Percentiles rank a stretch among this genome's conserved stretches.
Evolutionary conservation across 345 rosid species (phyloP).

Genomic region (Physaria fendleri): DNA sequence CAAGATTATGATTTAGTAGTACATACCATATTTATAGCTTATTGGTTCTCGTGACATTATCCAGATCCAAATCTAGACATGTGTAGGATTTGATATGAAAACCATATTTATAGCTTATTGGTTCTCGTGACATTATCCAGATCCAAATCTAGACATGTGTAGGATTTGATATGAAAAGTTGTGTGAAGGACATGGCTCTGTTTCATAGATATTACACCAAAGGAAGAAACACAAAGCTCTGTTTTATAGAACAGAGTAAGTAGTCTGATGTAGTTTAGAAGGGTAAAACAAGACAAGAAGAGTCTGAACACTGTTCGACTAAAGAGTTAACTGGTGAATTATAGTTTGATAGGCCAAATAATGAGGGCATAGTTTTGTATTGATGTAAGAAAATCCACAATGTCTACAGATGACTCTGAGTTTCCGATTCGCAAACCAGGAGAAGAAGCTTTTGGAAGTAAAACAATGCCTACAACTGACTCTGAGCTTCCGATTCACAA

Average conservation of each 20-base stretch:
- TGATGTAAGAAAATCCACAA: constrained; percentile 7
- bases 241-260: constrained; percentile 23
- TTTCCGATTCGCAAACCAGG: no score
- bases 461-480: no score
- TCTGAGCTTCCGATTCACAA: no score
- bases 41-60: not conserved
- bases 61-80: not conserved
- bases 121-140: not conserved
- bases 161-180: not conserved
- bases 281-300: not conserved
- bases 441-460: no score
- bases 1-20: no score
- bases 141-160: not conserved
- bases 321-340: no score
- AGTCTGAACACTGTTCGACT: no score
- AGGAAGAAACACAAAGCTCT: not conserved
- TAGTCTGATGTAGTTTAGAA: not conserved
- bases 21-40: not conserved
- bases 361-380: not conserved
- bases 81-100: not conserved
- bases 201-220: not conserved
- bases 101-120: not conserved
- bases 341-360: not conserved
- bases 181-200: not conserved
- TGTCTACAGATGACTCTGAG: no score